Conservation (phyloP, 176 grass and related monocot genomes). For the Neostapfia colusana region DNA sequence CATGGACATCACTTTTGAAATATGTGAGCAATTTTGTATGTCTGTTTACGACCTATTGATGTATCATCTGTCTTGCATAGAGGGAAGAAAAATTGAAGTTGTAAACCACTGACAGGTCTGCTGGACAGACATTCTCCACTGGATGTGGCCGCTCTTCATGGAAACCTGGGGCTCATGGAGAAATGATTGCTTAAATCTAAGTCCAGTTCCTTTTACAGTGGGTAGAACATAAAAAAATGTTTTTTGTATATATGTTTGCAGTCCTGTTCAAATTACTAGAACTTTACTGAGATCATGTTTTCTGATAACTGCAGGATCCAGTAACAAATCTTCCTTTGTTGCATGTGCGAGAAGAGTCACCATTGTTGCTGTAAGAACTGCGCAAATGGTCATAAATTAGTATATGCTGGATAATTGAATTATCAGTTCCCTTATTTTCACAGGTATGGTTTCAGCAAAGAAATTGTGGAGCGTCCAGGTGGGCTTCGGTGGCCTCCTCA, state of each 20-base stretch:
- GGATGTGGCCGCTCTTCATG: constrained; percentile 91
- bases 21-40: neutral
- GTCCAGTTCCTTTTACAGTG: constrained; percentile 79
- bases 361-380: constrained; percentile 68
- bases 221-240: constrained; percentile 22
- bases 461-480: constrained; percentile 90
- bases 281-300: constrained; percentile 39
- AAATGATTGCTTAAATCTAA: constrained; percentile 74
- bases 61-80: constrained; percentile 23
- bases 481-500: constrained; percentile 8
- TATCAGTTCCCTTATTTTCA: constrained; percentile 18
- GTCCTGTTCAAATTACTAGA: neutral
- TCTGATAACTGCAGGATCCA: constrained; percentile 75
- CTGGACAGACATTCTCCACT: constrained; percentile 82
- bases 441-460: constrained; percentile 92
- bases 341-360: constrained; percentile 56
- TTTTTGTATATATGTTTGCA: constrained; percentile 5
- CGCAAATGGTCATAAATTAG: neutral
- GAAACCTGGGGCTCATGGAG: constrained; percentile 90
- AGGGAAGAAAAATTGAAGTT: neutral
- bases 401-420: constrained; percentile 17
- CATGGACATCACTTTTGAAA: neutral
- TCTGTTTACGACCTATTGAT: neutral
- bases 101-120: constrained; percentile 54
- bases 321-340: constrained; percentile 87